Evolutionary conservation across 2,329 filamentous ascomycete genomes (phyloP), one percentile per base, ranked within the genome.

Genomic region (Claviceps fusiformis): DNA sequence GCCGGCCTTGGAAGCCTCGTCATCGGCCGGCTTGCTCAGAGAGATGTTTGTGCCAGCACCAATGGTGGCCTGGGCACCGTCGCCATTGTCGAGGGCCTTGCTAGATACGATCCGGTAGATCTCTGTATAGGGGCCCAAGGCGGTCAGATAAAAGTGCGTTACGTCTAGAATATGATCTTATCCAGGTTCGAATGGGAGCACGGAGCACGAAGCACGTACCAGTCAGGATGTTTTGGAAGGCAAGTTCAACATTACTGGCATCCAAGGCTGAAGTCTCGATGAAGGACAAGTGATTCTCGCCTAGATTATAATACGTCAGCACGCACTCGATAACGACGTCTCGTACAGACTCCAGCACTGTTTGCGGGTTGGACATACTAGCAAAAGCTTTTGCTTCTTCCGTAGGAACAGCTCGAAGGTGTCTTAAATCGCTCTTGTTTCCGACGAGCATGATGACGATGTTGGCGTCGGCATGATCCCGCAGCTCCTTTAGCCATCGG

Each of bases 381-480:
- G 93, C 93, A 82, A 98, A 98, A 60, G 89, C 81, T 76, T 97
- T 98, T 64, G 92, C 93, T 74, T 97, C 92, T 70, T 98, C 93
- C 58, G 93, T 98, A 53, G 93, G 90, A 62, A 98, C 93, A 62
- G 93, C 93, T 71, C 93, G 83, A 68, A 98, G 80, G 75, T 98
- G 93, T 74, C 91, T 88, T 86, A 97, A 87, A 95, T 98, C 93
- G 73, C 91, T 97, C 87, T 98, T 98, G 84, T 98, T 98, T 73
- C 93, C 93, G 55, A 97, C 93, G 67, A 98, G 79, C 93, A 98
- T 98, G 71, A 98, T 98, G 66, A 98, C 91, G 67, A 97, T 96
- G 77, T 97, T 97, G 66, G 90, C 91, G 71, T 98, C 93, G 64
- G 93, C 93, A 73, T 98, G 91, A 70, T 96, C 93, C 66, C 93